These are phyloP conservation scores for Yarrowia sp. DNA, from an alignment of 805 yeast genomes.

Conservation along the genomic window DNA sequence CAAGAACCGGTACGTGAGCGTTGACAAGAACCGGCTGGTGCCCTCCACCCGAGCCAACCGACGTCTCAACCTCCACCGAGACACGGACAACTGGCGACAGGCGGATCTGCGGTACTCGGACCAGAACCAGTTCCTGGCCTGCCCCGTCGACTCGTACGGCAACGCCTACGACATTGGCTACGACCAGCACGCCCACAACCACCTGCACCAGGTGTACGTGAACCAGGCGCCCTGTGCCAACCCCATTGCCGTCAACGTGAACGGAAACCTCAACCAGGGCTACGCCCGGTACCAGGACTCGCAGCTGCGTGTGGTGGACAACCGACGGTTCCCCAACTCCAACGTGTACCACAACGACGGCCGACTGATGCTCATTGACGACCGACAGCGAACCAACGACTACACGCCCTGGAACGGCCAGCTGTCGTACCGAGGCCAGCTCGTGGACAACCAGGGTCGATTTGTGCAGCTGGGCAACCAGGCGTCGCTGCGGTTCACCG, in stretches of 20 bases:
- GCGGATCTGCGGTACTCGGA: conserved; percentile 7
- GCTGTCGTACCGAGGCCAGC: conserved; percentile 28
- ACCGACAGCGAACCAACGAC: not conserved
- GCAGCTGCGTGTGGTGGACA: not conserved
- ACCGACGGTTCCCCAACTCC: not conserved
- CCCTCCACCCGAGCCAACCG: conserved; percentile 8
- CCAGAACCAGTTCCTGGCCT: conserved; percentile 13
- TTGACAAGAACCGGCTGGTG: conserved; percentile 7
- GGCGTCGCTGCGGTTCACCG: conserved; percentile 9
- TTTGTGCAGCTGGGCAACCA: conserved; percentile 22
- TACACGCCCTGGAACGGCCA: conserved; percentile 17
- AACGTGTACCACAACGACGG: conserved; percentile 16
- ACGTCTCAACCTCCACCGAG: conserved; percentile 2
- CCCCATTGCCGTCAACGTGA: conserved; percentile 14
- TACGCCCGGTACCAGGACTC: conserved; percentile 27
- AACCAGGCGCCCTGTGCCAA: conserved; percentile 11
- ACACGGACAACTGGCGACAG: not conserved
- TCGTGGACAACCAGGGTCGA: not conserved
- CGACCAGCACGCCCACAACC: too few species aligned
- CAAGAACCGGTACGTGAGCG: conserved; percentile 5
- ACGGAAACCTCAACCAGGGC: conserved; percentile 19
- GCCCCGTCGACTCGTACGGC: not conserved
- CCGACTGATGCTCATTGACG: conserved; percentile 10
- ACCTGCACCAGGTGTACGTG: conserved; percentile 11
- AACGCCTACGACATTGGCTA: too few species aligned